Base-by-base conservation (phyloP, 495 filamentous ascomycete species). In the Jackrogersella minutella region DNA sequence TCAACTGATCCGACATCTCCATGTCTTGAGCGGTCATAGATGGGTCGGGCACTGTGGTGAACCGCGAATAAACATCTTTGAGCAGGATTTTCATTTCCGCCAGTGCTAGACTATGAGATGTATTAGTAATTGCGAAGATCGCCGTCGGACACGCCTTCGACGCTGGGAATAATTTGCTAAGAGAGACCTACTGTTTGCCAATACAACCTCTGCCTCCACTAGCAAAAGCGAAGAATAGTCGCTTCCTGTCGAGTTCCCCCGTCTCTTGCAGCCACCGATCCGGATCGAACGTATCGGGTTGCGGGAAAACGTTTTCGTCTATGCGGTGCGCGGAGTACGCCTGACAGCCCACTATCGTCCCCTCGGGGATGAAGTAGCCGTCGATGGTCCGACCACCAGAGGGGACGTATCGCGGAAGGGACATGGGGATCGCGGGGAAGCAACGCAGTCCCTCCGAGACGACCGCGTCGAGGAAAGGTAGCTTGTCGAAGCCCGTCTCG, bases 401-500 rank as follows among this genome's bases (percentile, higher is more conserved):
- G 0, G 87, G 86, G 0, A 88, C 85, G 59, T 87, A 84, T 3
- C 88, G 81, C 1, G 87, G 87, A 6, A 90, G 79, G 5, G 83
- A 86, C 82, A 89, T 89, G 5, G 88, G 87, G 26, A 91, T 90
- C 2, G 87, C 81, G 2, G 87, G 85, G 39, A 84, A 85, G 60
- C 78, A 83, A 19, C 87, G 80, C 30, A 90, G 68, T 0, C 79
- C 83, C 68, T 90, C 88, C 62, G 81, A 82, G 3, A 91, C 80
- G 2, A 88, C 79, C 2, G 87, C 87, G 44, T 89, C 85, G 1
- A 90, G 81, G 62, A 84, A 88, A 0, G 80, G 78, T 0, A 88
- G 70, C 34, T 79, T 79, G 60, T 89, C 86, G 17, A 86, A 74
- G 60, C 58, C 6, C 0, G 59, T 66, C 5, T 70, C 72, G 0